These are phyloP conservation scores for Ilyonectria mors-panacis DNA, from an alignment of 2,329 filamentous ascomycete species.

Conservation along the genomic window DNA sequence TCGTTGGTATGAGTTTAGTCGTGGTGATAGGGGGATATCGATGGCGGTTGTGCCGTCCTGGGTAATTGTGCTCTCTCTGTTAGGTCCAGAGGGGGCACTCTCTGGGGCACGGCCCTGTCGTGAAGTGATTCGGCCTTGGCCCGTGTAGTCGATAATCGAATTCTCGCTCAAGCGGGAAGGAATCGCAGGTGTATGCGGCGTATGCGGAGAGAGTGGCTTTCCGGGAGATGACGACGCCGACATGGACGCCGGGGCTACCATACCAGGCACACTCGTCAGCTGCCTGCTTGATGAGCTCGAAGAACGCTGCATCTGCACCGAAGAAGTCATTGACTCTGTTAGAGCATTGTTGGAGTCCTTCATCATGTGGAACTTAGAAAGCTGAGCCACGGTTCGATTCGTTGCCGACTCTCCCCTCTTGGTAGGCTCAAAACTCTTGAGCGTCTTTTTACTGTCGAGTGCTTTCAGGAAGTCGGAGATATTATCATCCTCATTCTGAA, in stretches of 20 bases:
- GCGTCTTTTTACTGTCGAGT: slow-evolving; percentile 89
- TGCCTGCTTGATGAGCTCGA: slow-evolving; percentile 80
- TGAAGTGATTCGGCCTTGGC: slow-evolving; percentile 50
- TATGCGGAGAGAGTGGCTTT: slow-evolving; percentile 91
- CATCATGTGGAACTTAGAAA: slow-evolving; percentile 91
- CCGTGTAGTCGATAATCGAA: slow-evolving; percentile 71
- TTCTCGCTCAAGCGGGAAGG: slow-evolving; percentile 94
- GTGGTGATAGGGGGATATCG: slow-evolving; percentile 80
- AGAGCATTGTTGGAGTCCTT: slow-evolving; percentile 89
- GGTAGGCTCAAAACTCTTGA: slow-evolving; percentile 81
- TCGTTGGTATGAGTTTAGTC: slow-evolving; percentile 69
- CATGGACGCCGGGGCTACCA: slow-evolving; percentile 80
- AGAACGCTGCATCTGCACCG: slow-evolving; percentile 86
- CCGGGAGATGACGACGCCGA: slow-evolving; percentile 91
- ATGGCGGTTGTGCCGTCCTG: slow-evolving; percentile 75
- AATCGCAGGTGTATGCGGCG: slow-evolving; percentile 92
- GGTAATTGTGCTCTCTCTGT: slow-evolving; percentile 58
- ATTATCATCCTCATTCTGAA: slow-evolving; percentile 87
- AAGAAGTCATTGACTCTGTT: slow-evolving; percentile 94
- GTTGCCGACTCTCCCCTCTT: slow-evolving; percentile 79
- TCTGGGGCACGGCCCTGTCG: slow-evolving; percentile 47
- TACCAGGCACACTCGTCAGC: slow-evolving; percentile 73
- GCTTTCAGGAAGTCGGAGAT: slow-evolving; percentile 94
- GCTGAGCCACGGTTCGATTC: slow-evolving; percentile 82
- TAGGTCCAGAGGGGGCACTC: slow-evolving; percentile 49